Percentiles rank a stretch among this genome's conserved stretches.
These are phyloP conservation scores for Erythrobasidium yunnanense DNA, from an alignment of 768 basidiomycete genomes.

Conservation along the genomic window DNA sequence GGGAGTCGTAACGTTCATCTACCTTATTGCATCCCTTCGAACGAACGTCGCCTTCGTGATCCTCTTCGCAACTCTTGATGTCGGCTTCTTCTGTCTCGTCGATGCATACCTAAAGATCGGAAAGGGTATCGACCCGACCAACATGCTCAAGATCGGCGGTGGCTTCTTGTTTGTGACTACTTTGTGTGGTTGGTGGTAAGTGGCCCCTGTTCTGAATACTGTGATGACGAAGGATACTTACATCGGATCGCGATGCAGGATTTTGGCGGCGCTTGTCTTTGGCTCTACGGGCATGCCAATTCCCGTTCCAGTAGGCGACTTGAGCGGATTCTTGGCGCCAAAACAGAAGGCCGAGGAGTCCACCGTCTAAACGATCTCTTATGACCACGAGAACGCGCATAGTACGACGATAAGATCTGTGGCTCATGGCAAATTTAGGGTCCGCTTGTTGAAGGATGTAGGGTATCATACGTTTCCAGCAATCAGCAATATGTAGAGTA, in stretches of 20 bases:
- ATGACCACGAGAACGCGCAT: no score
- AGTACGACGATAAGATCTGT: no score
- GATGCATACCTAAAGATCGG: conserved; percentile 29
- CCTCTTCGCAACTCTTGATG: conserved; percentile 33
- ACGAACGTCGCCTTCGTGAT: conserved; percentile 33
- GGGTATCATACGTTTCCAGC: no score
- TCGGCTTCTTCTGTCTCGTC: conserved; percentile 32
- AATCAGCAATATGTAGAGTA: no score
- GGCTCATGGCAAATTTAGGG: no score
- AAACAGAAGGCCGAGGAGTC: neutral
- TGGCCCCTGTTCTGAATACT: neutral
- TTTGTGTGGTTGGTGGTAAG: conserved; percentile 10
- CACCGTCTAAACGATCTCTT: neutral
- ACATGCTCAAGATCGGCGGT: conserved; percentile 29
- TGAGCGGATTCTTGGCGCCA: conserved; percentile 27
- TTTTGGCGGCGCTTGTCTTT: conserved; percentile 29
- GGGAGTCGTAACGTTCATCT: neutral
- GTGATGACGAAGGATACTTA: neutral
- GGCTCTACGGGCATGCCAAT: conserved; percentile 32
- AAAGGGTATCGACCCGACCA: neutral
- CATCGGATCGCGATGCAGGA: no score
- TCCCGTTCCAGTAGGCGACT: conserved; percentile 36
- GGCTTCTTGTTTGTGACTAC: conserved; percentile 33
- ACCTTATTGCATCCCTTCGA: conserved; percentile 30
- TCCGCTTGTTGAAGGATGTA: no score